Evolutionary conservation across 164 flowering plant genomes (phyloP).

Genomic region (Umbilicus rupestris): DNA sequence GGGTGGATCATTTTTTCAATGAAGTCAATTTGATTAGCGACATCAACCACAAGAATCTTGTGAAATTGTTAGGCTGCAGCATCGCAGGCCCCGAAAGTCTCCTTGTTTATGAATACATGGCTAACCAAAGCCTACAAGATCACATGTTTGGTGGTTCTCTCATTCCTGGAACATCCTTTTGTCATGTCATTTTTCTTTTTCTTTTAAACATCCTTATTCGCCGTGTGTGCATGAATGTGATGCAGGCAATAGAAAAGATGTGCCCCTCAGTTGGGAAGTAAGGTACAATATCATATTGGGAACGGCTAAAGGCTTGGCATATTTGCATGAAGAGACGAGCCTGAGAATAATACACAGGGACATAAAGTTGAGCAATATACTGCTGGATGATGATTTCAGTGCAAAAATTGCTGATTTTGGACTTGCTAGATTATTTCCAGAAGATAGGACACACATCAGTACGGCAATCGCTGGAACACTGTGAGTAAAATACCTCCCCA

Average conservation of each 20-base stretch:
- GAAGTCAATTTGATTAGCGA: slow-evolving; percentile 73
- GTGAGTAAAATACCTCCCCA: slow-evolving; percentile 30
- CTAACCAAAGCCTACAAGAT: slow-evolving; percentile 46
- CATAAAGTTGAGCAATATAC: slow-evolving; percentile 56
- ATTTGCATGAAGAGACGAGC: slow-evolving; percentile 60
- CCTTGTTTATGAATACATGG: slow-evolving; percentile 69
- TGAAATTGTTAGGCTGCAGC: slow-evolving; percentile 77
- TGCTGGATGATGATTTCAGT: slow-evolving; percentile 50
- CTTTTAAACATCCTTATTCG: neutral
- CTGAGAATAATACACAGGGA: slow-evolving; percentile 68
- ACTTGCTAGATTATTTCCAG: slow-evolving; percentile 60
- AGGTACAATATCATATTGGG: slow-evolving; percentile 46
- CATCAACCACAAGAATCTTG: slow-evolving; percentile 67
- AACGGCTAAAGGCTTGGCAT: slow-evolving; percentile 60
- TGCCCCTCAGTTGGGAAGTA: slow-evolving; percentile 34
- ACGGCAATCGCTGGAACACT: slow-evolving; percentile 75
- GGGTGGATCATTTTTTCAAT: slow-evolving; percentile 88
- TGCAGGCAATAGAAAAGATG: slow-evolving; percentile 26
- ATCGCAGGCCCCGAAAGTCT: slow-evolving; percentile 87
- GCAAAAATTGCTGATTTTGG: slow-evolving; percentile 83
- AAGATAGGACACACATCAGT: slow-evolving; percentile 54
- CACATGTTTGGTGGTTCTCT: slow-evolving; percentile 29
- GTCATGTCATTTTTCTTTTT: neutral
- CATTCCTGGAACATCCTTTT: slow-evolving; percentile 6
- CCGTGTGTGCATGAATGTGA: neutral